A percentile compares a stretch with the other conserved stretches of the same genome.
Conservation (phyloP, 176 grass and related monocot genomes). For the Guadua angustifolia region DNA sequence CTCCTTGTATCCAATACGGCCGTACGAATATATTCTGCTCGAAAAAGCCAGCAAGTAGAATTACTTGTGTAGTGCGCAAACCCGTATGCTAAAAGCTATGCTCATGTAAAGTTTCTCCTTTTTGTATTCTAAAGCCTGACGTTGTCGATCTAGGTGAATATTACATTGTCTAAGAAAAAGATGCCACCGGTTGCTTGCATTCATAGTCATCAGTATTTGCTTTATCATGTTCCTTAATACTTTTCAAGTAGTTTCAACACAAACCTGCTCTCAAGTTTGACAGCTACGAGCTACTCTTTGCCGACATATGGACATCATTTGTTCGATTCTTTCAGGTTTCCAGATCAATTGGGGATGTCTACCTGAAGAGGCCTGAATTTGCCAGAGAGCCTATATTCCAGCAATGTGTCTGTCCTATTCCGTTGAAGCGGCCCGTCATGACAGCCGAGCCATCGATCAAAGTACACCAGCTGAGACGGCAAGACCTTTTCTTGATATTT, state of each 20-base stretch:
- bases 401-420: slow-evolving; percentile 47
- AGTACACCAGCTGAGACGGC: slow-evolving; percentile 48
- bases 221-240: slow-evolving; percentile 14
- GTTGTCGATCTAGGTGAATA: not conserved
- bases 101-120: not conserved
- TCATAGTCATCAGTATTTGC: slow-evolving; percentile 6
- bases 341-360: slow-evolving; percentile 63
- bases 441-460: slow-evolving; percentile 61
- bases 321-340: slow-evolving; percentile 51
- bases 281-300: not conserved
- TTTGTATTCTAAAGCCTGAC: slow-evolving; percentile 27
- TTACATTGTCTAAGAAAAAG: slow-evolving; percentile 3
- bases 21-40: slow-evolving; percentile 35
- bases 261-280: slow-evolving; percentile 6
- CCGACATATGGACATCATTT: not conserved
- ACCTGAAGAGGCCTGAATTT: slow-evolving; percentile 61
- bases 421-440: slow-evolving; percentile 43
- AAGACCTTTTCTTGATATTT: slow-evolving; percentile 62
- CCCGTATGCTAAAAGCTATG: slow-evolving; percentile 30
- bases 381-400: slow-evolving; percentile 44
- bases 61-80: slow-evolving; percentile 34
- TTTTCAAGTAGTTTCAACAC: not conserved
- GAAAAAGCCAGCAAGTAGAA: not conserved
- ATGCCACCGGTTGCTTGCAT: slow-evolving; percentile 4
- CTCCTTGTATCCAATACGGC: not conserved